A percentile compares a stretch with the other conserved stretches of the same genome.
Evolutionary conservation across 2,329 filamentous ascomycete genomes (phyloP).

Genomic region (Calycina marina): DNA sequence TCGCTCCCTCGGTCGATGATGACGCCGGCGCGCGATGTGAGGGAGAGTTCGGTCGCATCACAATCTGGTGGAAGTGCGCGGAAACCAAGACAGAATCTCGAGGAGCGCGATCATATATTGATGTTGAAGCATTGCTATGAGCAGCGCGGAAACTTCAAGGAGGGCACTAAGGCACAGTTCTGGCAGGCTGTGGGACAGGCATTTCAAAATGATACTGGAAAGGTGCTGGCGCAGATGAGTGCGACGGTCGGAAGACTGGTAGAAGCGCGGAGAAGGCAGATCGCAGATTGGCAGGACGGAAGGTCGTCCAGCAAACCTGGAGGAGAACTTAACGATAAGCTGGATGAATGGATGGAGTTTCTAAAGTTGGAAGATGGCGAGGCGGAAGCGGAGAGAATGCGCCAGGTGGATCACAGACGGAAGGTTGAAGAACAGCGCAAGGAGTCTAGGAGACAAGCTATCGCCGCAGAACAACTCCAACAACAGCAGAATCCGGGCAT

Average conservation of each 20-base stretch:
- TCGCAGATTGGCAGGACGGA: conserved; percentile 22
- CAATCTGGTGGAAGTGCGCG: conserved; percentile 17
- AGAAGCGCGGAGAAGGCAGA: conserved; percentile 18
- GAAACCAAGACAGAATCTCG: conserved; percentile 22
- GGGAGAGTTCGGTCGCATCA: conserved; percentile 19
- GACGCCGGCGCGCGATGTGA: conserved; percentile 19
- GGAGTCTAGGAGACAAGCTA: conserved; percentile 19
- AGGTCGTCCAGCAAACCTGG: conserved; percentile 19
- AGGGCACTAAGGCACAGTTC: conserved; percentile 22
- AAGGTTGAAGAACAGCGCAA: conserved; percentile 20
- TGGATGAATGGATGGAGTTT: conserved; percentile 23
- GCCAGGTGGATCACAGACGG: conserved; percentile 20
- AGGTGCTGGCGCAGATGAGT: conserved; percentile 22
- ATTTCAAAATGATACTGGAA: conserved; percentile 20
- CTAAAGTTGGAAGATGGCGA: conserved; percentile 21
- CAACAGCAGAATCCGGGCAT: conserved; percentile 10
- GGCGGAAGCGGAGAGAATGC: conserved; percentile 21
- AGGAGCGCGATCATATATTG: conserved; percentile 20
- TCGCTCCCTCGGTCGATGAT: conserved; percentile 17
- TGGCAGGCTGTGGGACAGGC: conserved; percentile 20
- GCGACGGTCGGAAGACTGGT: conserved; percentile 21
- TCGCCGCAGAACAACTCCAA: conserved; percentile 16
- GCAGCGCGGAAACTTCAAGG: conserved; percentile 19
- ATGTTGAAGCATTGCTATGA: conserved; percentile 21
- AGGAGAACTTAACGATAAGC: conserved; percentile 19